Evolutionary conservation across 2,329 filamentous ascomycete species (phyloP).

Genomic region (Colletotrichum sidae): DNA sequence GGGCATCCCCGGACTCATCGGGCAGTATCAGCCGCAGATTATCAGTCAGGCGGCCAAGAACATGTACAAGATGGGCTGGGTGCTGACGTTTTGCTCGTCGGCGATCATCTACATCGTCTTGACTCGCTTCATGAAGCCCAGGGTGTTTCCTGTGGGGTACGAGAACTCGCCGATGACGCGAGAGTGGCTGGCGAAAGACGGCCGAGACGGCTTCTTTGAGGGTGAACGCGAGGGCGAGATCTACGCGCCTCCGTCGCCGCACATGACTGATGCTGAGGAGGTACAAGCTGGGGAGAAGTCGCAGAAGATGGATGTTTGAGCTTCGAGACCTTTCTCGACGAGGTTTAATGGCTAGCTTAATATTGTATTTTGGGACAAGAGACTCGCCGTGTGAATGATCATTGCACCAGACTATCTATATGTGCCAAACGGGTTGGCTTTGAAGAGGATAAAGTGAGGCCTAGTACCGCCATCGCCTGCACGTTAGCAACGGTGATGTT

Average conservation of each 20-base stretch:
- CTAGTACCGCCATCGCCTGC: not conserved
- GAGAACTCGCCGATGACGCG: constrained; percentile 36
- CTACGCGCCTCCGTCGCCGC: constrained; percentile 31
- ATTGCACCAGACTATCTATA: too few species aligned
- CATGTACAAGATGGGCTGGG: constrained; percentile 47
- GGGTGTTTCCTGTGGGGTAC: constrained; percentile 40
- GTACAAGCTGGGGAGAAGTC: constrained; percentile 22
- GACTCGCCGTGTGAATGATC: too few species aligned
- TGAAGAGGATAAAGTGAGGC: too few species aligned
- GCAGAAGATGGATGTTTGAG: constrained; percentile 13
- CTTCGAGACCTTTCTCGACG: not conserved
- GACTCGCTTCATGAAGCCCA: constrained; percentile 38
- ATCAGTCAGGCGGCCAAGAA: constrained; percentile 41
- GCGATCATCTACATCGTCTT: constrained; percentile 42
- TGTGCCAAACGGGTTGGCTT: too few species aligned
- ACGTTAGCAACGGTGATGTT: not conserved
- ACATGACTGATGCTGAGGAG: constrained; percentile 25
- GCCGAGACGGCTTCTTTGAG: constrained; percentile 42
- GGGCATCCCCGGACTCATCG: constrained; percentile 45
- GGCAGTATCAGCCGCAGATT: constrained; percentile 42
- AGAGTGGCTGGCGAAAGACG: constrained; percentile 43
- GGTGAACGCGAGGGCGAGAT: constrained; percentile 37
- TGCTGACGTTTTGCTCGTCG: constrained; percentile 44
- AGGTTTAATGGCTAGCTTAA: too few species aligned
- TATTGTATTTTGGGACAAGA: too few species aligned